Evolutionary conservation across 2,329 filamentous ascomycete genomes (phyloP), one percentile per base, ranked within the genome.

Genomic region (Phialophora tarda): DNA sequence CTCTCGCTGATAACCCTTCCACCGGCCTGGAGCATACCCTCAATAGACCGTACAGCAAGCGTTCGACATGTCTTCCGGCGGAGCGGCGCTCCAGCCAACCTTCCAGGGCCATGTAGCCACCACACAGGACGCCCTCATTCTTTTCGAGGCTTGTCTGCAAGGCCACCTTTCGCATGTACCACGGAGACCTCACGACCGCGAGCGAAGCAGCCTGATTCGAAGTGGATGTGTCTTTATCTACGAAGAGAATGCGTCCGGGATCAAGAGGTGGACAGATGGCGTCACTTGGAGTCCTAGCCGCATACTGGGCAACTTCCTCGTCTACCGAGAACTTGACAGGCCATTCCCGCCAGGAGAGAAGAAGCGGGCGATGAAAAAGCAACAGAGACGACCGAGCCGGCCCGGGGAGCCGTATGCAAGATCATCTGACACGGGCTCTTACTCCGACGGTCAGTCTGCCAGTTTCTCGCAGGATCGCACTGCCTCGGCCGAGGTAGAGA

Each of bases 261-360:
- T 97, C 80, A 96, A 96, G 80, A 85, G 93, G 63, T 97, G 93
- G 93, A 97, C 93, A 0, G 93, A 97, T 72, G 93, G 93, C 14
- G 87, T 94, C 11, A 89, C 90, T 6, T 97, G 93, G 93, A 96
- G 91, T 72, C 93, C 93, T 0, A 96, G 89, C 77, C 89, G 91
- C 17, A 94, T 96, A 56, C 82, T 94, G 56, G 90, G 89, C 65
- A 95, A 95, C 75, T 96, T 92, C 73, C 84, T 96, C 51, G 86
- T 96, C 71, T 96, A 96, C 74, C 88, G 92, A 32, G 91, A 96
- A 76, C 84, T 96, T 51, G 86, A 91, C 69, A 88, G 89, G 73
- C 88, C 89, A 0, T 93, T 93, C 71, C 88, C 89, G 1, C 90
- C 91, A 0, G 91, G 91, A 6, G 90, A 94, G 81, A 95, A 94